Base-by-base conservation (phyloP, 2,329 filamentous ascomycete genomes). In the Plectosphaerella cucumerina region DNA sequence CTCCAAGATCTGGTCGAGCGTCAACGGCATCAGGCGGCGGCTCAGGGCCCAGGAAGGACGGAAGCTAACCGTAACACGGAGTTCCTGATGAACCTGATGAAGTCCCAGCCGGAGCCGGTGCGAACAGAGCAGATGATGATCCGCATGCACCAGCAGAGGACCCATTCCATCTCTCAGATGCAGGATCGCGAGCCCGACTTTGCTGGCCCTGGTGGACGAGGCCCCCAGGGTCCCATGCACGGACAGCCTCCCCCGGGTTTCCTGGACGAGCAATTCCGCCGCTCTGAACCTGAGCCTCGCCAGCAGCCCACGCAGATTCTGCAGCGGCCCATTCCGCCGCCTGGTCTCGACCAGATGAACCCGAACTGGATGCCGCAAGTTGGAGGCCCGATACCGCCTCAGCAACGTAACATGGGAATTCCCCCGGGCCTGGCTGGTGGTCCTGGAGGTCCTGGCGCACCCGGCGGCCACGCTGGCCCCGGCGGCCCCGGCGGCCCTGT, bases 61-160 rank as follows among this genome's bases (percentile, higher is more conserved):
- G 77, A 81, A 48, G 72, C 73, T 53, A 69, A 57, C 58, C 56
- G 54, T 49, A 64, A 64, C 58, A 82, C 87, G n/a, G 88, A 95
- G 57, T 92, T 94, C 64, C 73, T 96, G 46, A 89, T 96, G 69
- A 88, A 85, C 54, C 77, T 96, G 26, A 94, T 96, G 89, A 75
- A 78, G 52, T 70, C 70, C 35, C 71, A 68, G 4, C 72, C 77
- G 0, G 78, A 83, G 23, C 65, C 70, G 6, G 76, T 76, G 37
- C 70, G 75, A 54, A 71, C 72, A 33, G 81, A 84, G 48, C 79
- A 80, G 50, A 62, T 75, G 45, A 63, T 80, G 48, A 73, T 81
- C 65, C 73, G 78, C 50, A 72, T 74, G 57, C 60, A 58, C 56
- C 44, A 60, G 54, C 42, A 57, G 31, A 71, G 77, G 48, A 73